A percentile compares a stretch with the other conserved stretches of the same genome.
Conservation (phyloP, 2,329 filamentous ascomycete species). For the Claviceps sp. region DNA sequence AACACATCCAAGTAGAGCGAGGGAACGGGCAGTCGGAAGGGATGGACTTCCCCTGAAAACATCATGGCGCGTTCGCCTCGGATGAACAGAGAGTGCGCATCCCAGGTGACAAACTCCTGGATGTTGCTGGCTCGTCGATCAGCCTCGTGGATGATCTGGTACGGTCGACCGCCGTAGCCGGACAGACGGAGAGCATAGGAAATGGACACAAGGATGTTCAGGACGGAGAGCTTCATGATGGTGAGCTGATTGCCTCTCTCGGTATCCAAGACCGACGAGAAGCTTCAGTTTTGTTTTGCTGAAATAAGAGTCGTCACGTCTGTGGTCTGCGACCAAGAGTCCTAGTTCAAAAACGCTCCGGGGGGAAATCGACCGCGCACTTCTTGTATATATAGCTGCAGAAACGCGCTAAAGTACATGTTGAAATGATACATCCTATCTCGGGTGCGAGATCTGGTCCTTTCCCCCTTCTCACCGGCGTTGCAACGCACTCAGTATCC, state of each 20-base stretch:
- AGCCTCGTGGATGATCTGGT: slow-evolving; percentile 11
- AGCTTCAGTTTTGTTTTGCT: not conserved
- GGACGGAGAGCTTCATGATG: slow-evolving; percentile 13
- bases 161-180: slow-evolving; percentile 8
- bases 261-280: not conserved
- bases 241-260: not conserved
- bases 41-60: slow-evolving; percentile 63
- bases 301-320: not conserved
- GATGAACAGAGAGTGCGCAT: slow-evolving; percentile 57
- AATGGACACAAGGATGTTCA: not conserved
- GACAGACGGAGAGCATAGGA: slow-evolving; percentile 4
- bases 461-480: not conserved
- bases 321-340: not conserved
- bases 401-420: not conserved
- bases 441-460: not conserved
- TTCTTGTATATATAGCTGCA: not conserved
- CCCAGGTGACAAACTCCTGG: slow-evolving; percentile 48
- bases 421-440: not conserved
- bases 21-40: slow-evolving; percentile 39
- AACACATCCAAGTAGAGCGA: slow-evolving; percentile 55
- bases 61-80: slow-evolving; percentile 57
- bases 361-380: not conserved
- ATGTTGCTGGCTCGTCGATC: slow-evolving; percentile 12
- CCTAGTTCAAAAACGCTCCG: not conserved
- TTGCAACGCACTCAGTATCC: not conserved